phyloP scores from a whole-genome alignment of 2,329 filamentous ascomycete species.

The Cladosporium sp. region DNA sequence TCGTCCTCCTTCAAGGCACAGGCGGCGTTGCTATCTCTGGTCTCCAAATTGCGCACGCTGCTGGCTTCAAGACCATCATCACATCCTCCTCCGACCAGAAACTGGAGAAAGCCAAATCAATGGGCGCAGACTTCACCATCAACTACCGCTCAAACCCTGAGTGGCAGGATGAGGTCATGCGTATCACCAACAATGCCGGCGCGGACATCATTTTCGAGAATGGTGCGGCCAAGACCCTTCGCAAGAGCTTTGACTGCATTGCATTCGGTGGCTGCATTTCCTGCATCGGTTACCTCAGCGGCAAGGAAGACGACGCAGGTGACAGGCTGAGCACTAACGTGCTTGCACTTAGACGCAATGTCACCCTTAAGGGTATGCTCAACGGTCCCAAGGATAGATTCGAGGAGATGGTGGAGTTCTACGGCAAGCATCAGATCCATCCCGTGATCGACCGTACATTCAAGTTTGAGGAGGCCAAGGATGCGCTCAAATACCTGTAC shows the following conservation, averaged over 20 bases:
- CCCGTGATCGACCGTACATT: slow-evolving; percentile 47
- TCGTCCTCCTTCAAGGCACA: slow-evolving; percentile 47
- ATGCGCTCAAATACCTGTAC: slow-evolving; percentile 40
- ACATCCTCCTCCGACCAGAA: slow-evolving; percentile 62
- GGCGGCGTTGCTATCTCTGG: slow-evolving; percentile 48
- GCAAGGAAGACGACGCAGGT: slow-evolving; percentile 58
- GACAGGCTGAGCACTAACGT: slow-evolving; percentile 64
- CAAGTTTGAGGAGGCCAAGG: slow-evolving; percentile 39
- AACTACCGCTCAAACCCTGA: slow-evolving; percentile 62
- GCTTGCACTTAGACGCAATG: slow-evolving; percentile 52
- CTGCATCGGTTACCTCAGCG: slow-evolving; percentile 48
- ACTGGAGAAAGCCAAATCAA: slow-evolving; percentile 52
- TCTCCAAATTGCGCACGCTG: slow-evolving; percentile 45
- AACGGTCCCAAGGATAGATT: slow-evolving; percentile 63
- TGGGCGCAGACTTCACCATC: slow-evolving; percentile 61
- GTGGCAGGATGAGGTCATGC: slow-evolving; percentile 63
- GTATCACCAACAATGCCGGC: slow-evolving; percentile 45
- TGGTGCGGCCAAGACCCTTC: slow-evolving; percentile 54
- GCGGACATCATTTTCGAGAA: slow-evolving; percentile 56
- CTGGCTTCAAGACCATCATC: slow-evolving; percentile 55
- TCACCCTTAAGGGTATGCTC: slow-evolving; percentile 56
- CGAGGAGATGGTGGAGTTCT: slow-evolving; percentile 47
- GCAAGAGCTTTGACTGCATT: slow-evolving; percentile 46
- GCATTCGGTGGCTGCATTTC: slow-evolving; percentile 46
- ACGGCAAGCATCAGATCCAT: slow-evolving; percentile 44